Evolutionary conservation across 352 stramenopile species (phyloP).

Genomic region (Globisporangium spiculum): DNA sequence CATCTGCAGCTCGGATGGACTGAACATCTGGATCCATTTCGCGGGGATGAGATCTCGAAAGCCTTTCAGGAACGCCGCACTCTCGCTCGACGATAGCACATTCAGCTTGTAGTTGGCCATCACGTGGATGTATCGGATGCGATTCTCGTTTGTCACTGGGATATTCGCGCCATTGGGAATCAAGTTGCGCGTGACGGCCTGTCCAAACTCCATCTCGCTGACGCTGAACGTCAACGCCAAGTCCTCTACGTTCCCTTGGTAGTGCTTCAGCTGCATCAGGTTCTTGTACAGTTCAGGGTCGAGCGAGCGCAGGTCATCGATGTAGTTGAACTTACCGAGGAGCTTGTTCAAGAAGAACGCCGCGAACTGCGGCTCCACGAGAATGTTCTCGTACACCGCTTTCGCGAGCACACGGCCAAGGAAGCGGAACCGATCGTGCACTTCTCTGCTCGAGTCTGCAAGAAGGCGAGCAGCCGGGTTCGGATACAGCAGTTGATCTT

Average conservation of each 20-base stretch:
- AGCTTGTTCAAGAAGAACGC: slow-evolving; percentile 97
- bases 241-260: slow-evolving; percentile 87
- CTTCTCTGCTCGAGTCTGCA: slow-evolving; percentile 68
- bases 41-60: slow-evolving; percentile 76
- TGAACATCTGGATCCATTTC: slow-evolving; percentile 82
- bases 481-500: slow-evolving; percentile 91
- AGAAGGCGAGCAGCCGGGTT: slow-evolving; percentile 86
- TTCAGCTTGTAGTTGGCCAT: slow-evolving; percentile 98
- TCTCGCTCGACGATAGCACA: slow-evolving; percentile 59
- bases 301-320: slow-evolving; percentile 92
- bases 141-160: slow-evolving; percentile 92
- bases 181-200: slow-evolving; percentile 64
- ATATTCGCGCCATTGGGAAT: slow-evolving; percentile 85
- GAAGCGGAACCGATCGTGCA: slow-evolving; percentile 94
- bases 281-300: slow-evolving; percentile 95
- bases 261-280: slow-evolving; percentile 95
- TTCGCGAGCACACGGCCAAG: slow-evolving; percentile 95
- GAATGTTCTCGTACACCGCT: slow-evolving; percentile 95
- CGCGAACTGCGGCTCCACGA: slow-evolving; percentile 96
- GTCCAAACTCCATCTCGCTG: slow-evolving; percentile 70
- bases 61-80: slow-evolving; percentile 58
- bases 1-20: slow-evolving; percentile 93
- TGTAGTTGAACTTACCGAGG: slow-evolving; percentile 85
- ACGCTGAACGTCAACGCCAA: slow-evolving; percentile 96
- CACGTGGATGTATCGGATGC: slow-evolving; percentile 95